phyloP scores from a whole-genome alignment of 257 asterid species.

The Eucommia ulmoides region DNA sequence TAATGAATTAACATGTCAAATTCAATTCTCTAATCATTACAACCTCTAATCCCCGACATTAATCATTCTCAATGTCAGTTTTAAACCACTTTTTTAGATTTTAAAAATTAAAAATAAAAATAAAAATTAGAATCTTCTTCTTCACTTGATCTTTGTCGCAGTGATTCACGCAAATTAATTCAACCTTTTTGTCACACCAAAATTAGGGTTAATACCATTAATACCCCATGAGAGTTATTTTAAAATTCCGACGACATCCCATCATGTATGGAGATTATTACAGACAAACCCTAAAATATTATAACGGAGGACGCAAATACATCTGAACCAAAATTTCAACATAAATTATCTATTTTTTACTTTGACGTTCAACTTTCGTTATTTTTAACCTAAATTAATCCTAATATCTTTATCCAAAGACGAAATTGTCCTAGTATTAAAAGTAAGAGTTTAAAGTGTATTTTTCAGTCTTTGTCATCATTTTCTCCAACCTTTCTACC shows the following conservation, averaged over 20 bases:
- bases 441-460: no score
- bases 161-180: constrained; percentile 11
- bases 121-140: constrained; percentile 13
- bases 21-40: constrained; percentile 12
- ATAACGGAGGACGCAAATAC: neutral
- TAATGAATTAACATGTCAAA: constrained; percentile 18
- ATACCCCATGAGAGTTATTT: no score
- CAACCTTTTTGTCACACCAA: neutral
- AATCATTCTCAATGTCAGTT: constrained; percentile 18
- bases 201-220: no score
- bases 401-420: no score
- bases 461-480: no score
- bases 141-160: constrained; percentile 11
- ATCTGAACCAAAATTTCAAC: neutral
- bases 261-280: neutral
- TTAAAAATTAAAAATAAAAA: constrained; percentile 7
- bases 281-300: neutral
- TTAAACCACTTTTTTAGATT: constrained; percentile 25
- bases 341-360: no score
- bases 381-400: no score
- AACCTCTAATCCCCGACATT: constrained; percentile 15
- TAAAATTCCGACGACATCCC: no score
- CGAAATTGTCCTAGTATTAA: no score
- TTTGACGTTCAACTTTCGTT: no score
- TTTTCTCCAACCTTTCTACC: no score